Conservation (phyloP, 1,284 basidiomycete genomes). For the Stereum hirsutum region DNA sequence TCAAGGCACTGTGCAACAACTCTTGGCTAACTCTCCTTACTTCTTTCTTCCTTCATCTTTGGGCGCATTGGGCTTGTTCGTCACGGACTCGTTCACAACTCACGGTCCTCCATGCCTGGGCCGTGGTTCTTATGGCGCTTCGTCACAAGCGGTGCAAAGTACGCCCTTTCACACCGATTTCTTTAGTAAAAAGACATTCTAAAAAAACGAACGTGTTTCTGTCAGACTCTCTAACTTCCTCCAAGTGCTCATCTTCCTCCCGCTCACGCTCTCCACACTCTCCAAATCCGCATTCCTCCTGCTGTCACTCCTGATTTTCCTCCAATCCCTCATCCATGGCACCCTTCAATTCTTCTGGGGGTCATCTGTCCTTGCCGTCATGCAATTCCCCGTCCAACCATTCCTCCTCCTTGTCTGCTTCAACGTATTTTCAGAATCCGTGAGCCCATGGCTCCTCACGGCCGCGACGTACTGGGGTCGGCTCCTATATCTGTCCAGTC, state of each 20-base stretch:
- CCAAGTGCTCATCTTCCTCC: slow-evolving; percentile 78
- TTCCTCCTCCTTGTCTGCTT: slow-evolving; percentile 74
- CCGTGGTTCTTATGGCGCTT: slow-evolving; percentile 62
- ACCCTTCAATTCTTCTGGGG: slow-evolving; percentile 60
- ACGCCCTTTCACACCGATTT: slow-evolving; percentile 4
- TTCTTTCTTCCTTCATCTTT: too few relatives aligned
- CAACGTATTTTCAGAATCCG: slow-evolving; percentile 62
- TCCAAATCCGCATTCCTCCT: slow-evolving; percentile 73
- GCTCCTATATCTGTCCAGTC: slow-evolving; percentile 61
- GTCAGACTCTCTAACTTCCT: slow-evolving; percentile 66
- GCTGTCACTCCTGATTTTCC: slow-evolving; percentile 68
- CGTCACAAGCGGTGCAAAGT: slow-evolving; percentile 57
- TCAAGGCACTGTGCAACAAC: too few relatives aligned
- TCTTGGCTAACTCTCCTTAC: too few relatives aligned
- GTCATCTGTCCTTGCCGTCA: slow-evolving; percentile 55
- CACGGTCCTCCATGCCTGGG: slow-evolving; percentile 29
- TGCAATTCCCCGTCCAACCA: slow-evolving; percentile 75
- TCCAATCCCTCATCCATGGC: slow-evolving; percentile 70
- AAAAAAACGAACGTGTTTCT: slow-evolving; percentile 1
- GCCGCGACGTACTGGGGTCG: slow-evolving; percentile 66
- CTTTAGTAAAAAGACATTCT: background rate
- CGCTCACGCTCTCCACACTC: slow-evolving; percentile 72
- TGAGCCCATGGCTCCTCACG: slow-evolving; percentile 46
- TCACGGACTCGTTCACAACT: too few relatives aligned
- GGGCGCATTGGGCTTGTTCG: too few relatives aligned